Conservation (phyloP, 2,329 filamentous ascomycete genomes). For the Trichoderma semiorbis region DNA sequence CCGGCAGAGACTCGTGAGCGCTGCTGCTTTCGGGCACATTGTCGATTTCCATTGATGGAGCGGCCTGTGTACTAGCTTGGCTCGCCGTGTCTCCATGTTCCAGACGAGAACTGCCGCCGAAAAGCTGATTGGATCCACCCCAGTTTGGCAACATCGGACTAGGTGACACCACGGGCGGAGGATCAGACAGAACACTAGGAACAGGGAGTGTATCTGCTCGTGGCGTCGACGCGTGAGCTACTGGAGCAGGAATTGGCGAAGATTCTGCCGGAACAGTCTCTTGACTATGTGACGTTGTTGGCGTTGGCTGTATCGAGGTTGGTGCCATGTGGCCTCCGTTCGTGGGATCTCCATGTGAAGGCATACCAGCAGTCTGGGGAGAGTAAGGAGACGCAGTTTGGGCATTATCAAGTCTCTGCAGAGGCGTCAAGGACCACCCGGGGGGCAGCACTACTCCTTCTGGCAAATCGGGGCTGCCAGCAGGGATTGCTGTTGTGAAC, state of each 20-base stretch:
- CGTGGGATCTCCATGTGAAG: constrained; percentile 20
- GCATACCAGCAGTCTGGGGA: constrained; percentile 24
- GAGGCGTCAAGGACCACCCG: constrained; percentile 62
- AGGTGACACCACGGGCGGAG: constrained; percentile 43
- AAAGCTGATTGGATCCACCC: constrained; percentile 50
- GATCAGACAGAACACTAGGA: constrained; percentile 22
- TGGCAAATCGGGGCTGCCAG: constrained; percentile 59
- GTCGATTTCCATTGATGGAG: constrained; percentile 7
- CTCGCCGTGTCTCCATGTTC: constrained; percentile 23
- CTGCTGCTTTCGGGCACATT: neutral
- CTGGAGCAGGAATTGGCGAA: neutral
- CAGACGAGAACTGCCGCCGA: constrained; percentile 33
- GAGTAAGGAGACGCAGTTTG: constrained; percentile 24
- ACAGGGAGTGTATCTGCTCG: neutral
- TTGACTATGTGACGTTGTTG: neutral
- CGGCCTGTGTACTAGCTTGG: constrained; percentile 13
- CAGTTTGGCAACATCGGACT: constrained; percentile 49
- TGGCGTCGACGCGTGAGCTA: neutral
- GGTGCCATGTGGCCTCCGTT: constrained; percentile 15
- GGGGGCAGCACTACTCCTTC: constrained; percentile 61
- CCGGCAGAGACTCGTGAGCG: constrained; percentile 5
- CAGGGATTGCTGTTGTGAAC: constrained; percentile 50
- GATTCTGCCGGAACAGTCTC: neutral
- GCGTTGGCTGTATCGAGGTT: neutral
- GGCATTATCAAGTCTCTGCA: constrained; percentile 51